A percentile compares a stretch with the other conserved stretches of the same genome.
These are phyloP conservation scores for Elaeagnus macrophylla DNA, from an alignment of 306 rosid genomes.

Conservation along the genomic window DNA sequence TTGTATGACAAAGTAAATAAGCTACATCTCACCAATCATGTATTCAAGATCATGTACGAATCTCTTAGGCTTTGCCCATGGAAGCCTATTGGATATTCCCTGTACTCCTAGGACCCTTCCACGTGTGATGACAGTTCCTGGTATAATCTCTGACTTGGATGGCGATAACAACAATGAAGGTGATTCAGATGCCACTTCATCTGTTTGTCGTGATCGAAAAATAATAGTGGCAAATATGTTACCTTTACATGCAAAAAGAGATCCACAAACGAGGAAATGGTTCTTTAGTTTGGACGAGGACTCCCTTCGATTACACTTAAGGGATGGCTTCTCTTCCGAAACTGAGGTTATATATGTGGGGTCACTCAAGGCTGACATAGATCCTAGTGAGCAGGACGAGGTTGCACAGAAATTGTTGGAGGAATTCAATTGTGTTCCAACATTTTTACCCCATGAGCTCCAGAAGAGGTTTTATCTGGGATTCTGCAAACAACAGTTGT, in stretches of 20 bases:
- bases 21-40: constrained; percentile 26
- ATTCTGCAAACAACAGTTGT: constrained; percentile 64
- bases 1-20: constrained; percentile 21
- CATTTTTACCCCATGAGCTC: constrained; percentile 66
- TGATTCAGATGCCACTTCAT: constrained; percentile 58
- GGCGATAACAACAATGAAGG: constrained; percentile 35
- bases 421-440: constrained; percentile 65
- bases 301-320: constrained; percentile 56
- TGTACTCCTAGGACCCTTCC: constrained; percentile 61
- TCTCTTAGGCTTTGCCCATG: constrained; percentile 45
- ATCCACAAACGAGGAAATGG: constrained; percentile 53
- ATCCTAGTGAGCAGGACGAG: constrained; percentile 58
- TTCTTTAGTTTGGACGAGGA: constrained; percentile 69
- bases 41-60: constrained; percentile 50
- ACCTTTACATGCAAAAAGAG: constrained; percentile 67
- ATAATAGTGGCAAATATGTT: constrained; percentile 77
- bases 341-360: constrained; percentile 73
- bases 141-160: constrained; percentile 61
- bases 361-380: constrained; percentile 65
- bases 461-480: constrained; percentile 60
- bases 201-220: constrained; percentile 53
- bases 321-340: constrained; percentile 65
- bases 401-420: constrained; percentile 65
- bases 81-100: constrained; percentile 52
- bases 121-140: constrained; percentile 63